These are phyloP conservation scores for Colletotrichum sp. DNA, from an alignment of 2,329 filamentous ascomycete genomes.

Conservation along the genomic window DNA sequence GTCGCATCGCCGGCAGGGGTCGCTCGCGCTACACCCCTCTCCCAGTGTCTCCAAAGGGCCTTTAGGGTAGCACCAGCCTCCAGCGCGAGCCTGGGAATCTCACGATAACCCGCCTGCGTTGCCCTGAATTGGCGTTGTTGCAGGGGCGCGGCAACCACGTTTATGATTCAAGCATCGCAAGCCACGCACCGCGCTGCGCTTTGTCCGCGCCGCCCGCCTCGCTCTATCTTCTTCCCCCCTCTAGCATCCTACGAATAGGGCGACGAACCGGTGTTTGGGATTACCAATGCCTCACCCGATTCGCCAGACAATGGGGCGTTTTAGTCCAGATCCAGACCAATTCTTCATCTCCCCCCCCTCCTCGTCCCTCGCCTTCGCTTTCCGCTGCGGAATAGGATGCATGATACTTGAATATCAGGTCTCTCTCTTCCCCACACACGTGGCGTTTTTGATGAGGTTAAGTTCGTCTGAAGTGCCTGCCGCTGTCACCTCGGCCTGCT, in stretches of 20 bases:
- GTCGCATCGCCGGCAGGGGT: background rate
- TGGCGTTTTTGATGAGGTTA: background rate
- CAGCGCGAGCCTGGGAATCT: background rate
- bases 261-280: background rate
- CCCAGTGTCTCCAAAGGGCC: background rate
- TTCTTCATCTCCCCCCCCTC: background rate
- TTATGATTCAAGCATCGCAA: constrained; percentile 1
- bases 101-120: background rate
- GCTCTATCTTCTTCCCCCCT: background rate
- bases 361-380: background rate
- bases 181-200: background rate
- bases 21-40: background rate
- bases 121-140: background rate
- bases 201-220: background rate
- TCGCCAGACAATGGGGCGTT: background rate
- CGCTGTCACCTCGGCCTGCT: background rate
- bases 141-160: background rate
- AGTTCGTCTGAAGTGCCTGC: background rate
- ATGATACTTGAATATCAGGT: background rate
- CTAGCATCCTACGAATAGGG: background rate
- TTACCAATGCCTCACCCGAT: background rate
- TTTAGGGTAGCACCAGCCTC: background rate
- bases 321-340: background rate
- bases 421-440: background rate
- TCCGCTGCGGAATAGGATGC: background rate